phyloP scores from a whole-genome alignment of 176 grass and related monocot genomes.

The Oryza glaberrima region DNA sequence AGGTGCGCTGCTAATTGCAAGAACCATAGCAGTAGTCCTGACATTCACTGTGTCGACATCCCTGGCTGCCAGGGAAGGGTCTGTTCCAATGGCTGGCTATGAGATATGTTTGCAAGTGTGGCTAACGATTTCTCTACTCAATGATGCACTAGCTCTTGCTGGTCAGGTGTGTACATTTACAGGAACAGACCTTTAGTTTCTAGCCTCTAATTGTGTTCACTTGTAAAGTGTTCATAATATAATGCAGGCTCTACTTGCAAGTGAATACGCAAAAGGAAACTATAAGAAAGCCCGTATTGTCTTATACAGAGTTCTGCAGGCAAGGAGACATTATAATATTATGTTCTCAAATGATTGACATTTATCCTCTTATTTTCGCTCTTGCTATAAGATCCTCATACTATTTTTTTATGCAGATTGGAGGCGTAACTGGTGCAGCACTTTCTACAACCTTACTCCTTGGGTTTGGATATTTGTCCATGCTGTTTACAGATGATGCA shows the following conservation, averaged over 20 bases:
- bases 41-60: conserved; percentile 81
- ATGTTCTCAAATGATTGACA: background rate
- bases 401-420: conserved; percentile 57
- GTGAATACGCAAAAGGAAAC: conserved; percentile 76
- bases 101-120: conserved; percentile 94
- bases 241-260: conserved; percentile 79
- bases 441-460: conserved; percentile 66
- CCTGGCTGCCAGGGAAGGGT: conserved; percentile 77
- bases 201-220: background rate
- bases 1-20: conserved; percentile 83
- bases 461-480: conserved; percentile 74
- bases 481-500: conserved; percentile 78
- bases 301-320: conserved; percentile 79
- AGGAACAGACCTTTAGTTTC: background rate
- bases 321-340: conserved; percentile 30
- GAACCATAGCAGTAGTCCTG: conserved; percentile 76
- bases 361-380: background rate
- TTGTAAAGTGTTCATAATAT: conserved; percentile 31
- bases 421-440: conserved; percentile 64
- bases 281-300: conserved; percentile 72
- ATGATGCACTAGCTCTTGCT: conserved; percentile 89
- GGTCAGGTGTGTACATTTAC: conserved; percentile 70
- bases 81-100: conserved; percentile 87
- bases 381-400: background rate
- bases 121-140: conserved; percentile 82